Evolutionary conservation across 345 rosid species (phyloP).

Genomic region (Lepidium africanum): DNA sequence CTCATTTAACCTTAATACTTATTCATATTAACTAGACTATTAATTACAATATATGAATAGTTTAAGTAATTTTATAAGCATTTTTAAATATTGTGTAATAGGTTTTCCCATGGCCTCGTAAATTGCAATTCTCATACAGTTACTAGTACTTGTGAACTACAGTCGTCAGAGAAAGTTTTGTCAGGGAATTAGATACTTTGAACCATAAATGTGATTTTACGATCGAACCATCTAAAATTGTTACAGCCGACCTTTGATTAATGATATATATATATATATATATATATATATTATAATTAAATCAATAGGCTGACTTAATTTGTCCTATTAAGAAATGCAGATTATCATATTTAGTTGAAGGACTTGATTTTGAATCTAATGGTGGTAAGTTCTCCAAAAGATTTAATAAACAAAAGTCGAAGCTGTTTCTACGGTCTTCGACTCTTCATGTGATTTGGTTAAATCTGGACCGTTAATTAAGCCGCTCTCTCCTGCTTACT

Average conservation of each 20-base stretch:
- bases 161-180: too few relatives aligned
- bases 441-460: conserved; percentile 16
- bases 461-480: conserved; percentile 7
- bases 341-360: not conserved
- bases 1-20: too few relatives aligned
- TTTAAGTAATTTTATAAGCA: too few relatives aligned
- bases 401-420: conserved; percentile 12
- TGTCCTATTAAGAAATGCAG: not conserved
- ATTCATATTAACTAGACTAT: too few relatives aligned
- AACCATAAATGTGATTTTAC: not conserved
- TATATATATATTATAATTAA: not conserved
- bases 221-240: not conserved
- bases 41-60: too few relatives aligned
- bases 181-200: not conserved
- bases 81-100: too few relatives aligned
- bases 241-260: not conserved
- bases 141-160: too few relatives aligned
- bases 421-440: conserved; percentile 23
- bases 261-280: not conserved
- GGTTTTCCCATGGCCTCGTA: too few relatives aligned
- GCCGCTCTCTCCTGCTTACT: conserved; percentile 23
- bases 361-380: not conserved
- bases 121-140: too few relatives aligned
- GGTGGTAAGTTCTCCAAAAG: not conserved
- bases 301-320: not conserved